A percentile compares a stretch with the other conserved stretches of the same genome.
phyloP scores from a whole-genome alignment of 2,329 filamentous ascomycete genomes.

The Colletotrichum sidae region DNA sequence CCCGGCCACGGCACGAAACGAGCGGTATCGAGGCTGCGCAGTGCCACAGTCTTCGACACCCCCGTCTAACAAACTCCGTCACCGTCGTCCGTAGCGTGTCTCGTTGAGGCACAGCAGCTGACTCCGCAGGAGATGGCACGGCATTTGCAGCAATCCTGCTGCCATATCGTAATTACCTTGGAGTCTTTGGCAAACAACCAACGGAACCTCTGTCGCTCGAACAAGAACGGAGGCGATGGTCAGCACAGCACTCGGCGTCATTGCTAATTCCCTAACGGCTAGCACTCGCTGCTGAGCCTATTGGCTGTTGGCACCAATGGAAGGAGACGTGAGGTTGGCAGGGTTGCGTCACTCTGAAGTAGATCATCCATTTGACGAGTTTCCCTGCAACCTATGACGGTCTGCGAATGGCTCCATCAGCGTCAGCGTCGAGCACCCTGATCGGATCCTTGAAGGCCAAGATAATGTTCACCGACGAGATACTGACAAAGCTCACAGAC shows the following conservation, averaged over 20 bases:
- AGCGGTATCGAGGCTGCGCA: slow-evolving; percentile 28
- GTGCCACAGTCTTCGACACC: slow-evolving; percentile 8
- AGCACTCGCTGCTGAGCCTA: slow-evolving; percentile 5
- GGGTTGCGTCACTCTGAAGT: slow-evolving; percentile 20
- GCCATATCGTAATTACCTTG: no score
- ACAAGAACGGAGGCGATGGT: neutral
- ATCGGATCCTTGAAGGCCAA: no score
- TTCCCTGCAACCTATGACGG: neutral
- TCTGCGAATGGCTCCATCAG: no score
- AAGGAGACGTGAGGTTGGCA: slow-evolving; percentile 7
- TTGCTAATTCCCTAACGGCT: neutral
- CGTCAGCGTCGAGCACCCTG: no score
- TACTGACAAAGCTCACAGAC: no score
- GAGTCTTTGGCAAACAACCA: no score
- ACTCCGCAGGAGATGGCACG: no score
- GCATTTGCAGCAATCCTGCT: no score
- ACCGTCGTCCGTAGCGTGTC: neutral
- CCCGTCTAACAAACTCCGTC: neutral
- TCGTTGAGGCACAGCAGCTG: neutral
- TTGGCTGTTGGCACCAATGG: slow-evolving; percentile 16
- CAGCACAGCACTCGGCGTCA: slow-evolving; percentile 8
- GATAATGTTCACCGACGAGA: no score
- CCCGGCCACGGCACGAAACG: slow-evolving; percentile 24
- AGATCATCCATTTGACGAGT: slow-evolving; percentile 12
- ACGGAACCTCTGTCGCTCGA: neutral